Evolutionary conservation across 495 filamentous ascomycete genomes (phyloP).

Genomic region (Emericellopsis terricola): DNA sequence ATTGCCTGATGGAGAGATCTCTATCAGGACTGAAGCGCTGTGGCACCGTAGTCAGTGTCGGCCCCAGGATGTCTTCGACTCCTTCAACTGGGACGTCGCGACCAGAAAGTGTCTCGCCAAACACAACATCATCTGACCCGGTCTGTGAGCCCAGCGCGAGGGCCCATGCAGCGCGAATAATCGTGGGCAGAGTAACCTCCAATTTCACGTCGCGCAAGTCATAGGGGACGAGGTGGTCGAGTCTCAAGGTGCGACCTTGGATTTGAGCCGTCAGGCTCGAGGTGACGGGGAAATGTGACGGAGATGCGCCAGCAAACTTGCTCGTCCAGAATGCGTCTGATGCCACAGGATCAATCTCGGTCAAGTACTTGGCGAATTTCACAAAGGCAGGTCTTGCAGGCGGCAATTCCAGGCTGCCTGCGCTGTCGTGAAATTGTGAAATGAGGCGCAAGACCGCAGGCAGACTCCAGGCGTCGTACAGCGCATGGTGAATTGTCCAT

Average conservation of each 20-base stretch:
- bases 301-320: background rate
- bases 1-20: background rate
- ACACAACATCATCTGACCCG: conserved; percentile 13
- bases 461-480: conserved; percentile 5
- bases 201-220: background rate
- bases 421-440: background rate
- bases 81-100: conserved; percentile 20
- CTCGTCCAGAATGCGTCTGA: background rate
- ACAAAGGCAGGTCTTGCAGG: too few species aligned
- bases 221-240: too few species aligned
- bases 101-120: conserved; percentile 27
- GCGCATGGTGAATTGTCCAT: conserved; percentile 5
- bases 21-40: conserved; percentile 17
- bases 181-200: conserved; percentile 23
- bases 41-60: conserved; percentile 37
- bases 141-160: conserved; percentile 10
- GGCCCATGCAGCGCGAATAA: conserved; percentile 36
- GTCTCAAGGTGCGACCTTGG: too few species aligned
- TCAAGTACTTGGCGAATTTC: background rate
- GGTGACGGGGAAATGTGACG: background rate
- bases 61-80: conserved; percentile 24
- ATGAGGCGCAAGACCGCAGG: background rate
- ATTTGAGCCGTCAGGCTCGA: background rate
- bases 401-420: background rate
- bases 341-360: background rate